Evolutionary conservation across 805 yeast species (phyloP).

Genomic region (Saccharomyces mikatae): DNA sequence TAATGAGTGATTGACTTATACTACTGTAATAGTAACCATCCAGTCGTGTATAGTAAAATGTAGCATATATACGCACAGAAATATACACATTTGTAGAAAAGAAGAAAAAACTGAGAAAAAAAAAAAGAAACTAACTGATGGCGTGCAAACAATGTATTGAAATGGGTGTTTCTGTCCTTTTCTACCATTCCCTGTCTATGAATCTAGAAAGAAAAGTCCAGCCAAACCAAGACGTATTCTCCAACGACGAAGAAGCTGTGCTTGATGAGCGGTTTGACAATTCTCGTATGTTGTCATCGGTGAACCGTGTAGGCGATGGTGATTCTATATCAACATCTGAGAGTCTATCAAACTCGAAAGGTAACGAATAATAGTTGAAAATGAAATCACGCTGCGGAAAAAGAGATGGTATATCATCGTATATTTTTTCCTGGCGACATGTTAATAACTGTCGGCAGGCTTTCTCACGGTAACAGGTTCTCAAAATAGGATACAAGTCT

Average conservation of each 20-base stretch:
- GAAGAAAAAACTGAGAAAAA: neutral
- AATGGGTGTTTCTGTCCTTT: neutral
- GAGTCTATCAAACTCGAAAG: neutral
- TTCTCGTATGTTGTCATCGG: neutral
- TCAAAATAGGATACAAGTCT: conserved; percentile 13
- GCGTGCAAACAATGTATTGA: neutral
- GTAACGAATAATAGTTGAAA: neutral
- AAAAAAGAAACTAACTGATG: neutral
- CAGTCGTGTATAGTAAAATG: neutral
- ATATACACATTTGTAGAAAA: neutral
- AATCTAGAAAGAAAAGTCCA: conserved; percentile 1
- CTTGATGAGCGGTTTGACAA: neutral
- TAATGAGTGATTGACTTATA: neutral
- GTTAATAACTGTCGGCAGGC: neutral
- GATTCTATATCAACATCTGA: neutral
- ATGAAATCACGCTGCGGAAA: conserved; percentile 1
- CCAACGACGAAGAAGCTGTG: neutral
- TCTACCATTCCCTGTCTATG: neutral
- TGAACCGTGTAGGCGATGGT: neutral
- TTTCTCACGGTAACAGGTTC: conserved; percentile 7
- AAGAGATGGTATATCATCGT: conserved; percentile 2
- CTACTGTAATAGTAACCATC: neutral
- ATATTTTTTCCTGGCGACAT: neutral
- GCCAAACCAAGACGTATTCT: neutral
- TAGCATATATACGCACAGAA: neutral